Base-by-base conservation (phyloP, 83 land plant species). In the Picea abies region DNA sequence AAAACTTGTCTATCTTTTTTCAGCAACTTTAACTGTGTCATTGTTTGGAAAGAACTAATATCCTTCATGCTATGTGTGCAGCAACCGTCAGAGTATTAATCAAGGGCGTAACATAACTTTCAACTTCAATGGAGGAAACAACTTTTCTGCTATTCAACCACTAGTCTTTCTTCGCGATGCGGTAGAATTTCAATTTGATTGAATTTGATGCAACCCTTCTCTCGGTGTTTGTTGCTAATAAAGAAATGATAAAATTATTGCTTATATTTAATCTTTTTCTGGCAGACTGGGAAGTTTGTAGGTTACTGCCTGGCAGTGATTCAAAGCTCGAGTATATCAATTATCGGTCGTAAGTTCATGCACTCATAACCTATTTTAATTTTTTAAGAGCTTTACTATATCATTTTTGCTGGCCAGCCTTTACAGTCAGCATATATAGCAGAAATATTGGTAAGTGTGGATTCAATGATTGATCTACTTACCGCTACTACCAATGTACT, bases 91-190 rank as follows among this genome's bases (percentile, higher is more conserved):
- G 58, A 87, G 83, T 79, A 29, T 83, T 17, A 84, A 77, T 61
- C 65, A 77, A 68, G 69, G 82, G 58, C 95, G 89, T 16, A 78
- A 60, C 56, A 77, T 94, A 9, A 85, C 84, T 78, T 73, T 94
- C n/a, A 88, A 85, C 64, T 89, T 89, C 58, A 23, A 49, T 76
- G 91, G 90, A 62, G 94, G 94, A 85, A 73, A 83, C 39, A 80
- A 78, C 5, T 88, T 86, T 73, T 66, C 85, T 62, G 83, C 90
- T 66, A 60, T 66, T 80, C 84, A 86, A 56, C 93, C 94, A 60
- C 83, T 85, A 61, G 63, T 92, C 67, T 52, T 84, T 69, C 81
- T 92, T 77, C 49, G 84, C 5, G 79, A 81, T 80, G 77, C 39
- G 85, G 94, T 87, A 86, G 12, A 35, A 3, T 37, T n/a, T 56